Evolutionary conservation across 2,329 filamentous ascomycete species (phyloP).

Genomic region (Aspergillus sp.): DNA sequence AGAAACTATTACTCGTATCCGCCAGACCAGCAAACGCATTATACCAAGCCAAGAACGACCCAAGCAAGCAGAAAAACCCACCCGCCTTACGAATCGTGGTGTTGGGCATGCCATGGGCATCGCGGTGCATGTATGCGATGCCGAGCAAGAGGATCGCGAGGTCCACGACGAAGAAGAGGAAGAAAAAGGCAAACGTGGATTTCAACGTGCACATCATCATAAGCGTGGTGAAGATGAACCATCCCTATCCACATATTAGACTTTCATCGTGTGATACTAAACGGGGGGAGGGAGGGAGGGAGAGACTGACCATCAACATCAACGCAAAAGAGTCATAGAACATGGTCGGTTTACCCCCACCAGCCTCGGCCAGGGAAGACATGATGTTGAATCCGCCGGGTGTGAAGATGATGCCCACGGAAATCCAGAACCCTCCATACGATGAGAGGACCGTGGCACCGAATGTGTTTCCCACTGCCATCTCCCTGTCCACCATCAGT

Average conservation of each 20-base stretch:
- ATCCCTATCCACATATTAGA: slow-evolving; percentile 49
- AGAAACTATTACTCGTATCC: slow-evolving; percentile 73
- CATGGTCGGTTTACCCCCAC: slow-evolving; percentile 32
- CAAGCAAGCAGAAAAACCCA: slow-evolving; percentile 73
- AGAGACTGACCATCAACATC: slow-evolving; percentile 63
- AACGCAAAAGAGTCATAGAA: slow-evolving; percentile 65
- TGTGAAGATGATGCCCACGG: slow-evolving; percentile 69
- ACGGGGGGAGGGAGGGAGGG: background rate
- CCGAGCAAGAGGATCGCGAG: slow-evolving; percentile 71
- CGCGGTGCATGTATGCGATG: slow-evolving; percentile 59
- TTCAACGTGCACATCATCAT: slow-evolving; percentile 71
- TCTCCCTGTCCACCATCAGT: slow-evolving; percentile 60
- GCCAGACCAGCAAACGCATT: slow-evolving; percentile 79
- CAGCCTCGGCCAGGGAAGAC: slow-evolving; percentile 30
- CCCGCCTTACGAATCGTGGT: slow-evolving; percentile 63
- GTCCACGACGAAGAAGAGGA: slow-evolving; percentile 74
- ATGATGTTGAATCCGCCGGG: slow-evolving; percentile 64
- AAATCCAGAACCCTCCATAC: slow-evolving; percentile 82
- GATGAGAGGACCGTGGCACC: slow-evolving; percentile 78
- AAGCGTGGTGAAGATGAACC: slow-evolving; percentile 82
- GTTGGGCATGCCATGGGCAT: slow-evolving; percentile 40
- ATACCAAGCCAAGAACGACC: slow-evolving; percentile 83
- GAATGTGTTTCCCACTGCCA: slow-evolving; percentile 84
- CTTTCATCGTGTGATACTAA: background rate
- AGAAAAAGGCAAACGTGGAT: slow-evolving; percentile 75